Evolutionary conservation across 164 flowering plant genomes (phyloP).

Genomic region (Taxillus chinensis): DNA sequence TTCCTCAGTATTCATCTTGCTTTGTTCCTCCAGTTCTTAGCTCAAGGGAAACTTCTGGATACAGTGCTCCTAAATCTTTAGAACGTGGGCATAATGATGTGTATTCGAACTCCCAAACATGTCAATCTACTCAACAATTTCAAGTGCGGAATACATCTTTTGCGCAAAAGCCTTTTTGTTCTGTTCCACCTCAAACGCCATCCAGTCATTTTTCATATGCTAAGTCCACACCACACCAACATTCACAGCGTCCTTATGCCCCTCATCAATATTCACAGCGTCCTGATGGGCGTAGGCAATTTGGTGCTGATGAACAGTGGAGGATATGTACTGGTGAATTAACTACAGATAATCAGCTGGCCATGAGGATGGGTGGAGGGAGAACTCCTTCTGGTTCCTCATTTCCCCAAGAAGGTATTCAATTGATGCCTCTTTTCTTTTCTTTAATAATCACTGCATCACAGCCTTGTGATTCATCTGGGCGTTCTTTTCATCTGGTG

Average conservation of each 20-base stretch:
- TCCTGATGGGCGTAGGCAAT: slow-evolving; percentile 26
- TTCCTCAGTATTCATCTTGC: slow-evolving; percentile 37
- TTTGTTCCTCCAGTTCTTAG: slow-evolving; percentile 24
- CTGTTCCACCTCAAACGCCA: slow-evolving; percentile 24
- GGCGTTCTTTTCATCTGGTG: background rate
- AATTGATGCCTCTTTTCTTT: background rate
- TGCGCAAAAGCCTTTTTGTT: slow-evolving; percentile 28
- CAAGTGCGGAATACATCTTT: slow-evolving; percentile 34
- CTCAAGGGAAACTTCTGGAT: slow-evolving; percentile 37
- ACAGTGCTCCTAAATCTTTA: slow-evolving; percentile 44
- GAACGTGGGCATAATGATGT: slow-evolving; percentile 37
- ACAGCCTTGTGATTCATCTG: background rate
- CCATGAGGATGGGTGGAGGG: slow-evolving; percentile 4
- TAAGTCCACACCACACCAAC: slow-evolving; percentile 39
- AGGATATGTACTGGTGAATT: background rate
- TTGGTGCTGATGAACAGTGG: background rate
- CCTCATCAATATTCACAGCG: slow-evolving; percentile 34
- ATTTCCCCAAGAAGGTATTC: slow-evolving; percentile 60
- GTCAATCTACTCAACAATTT: slow-evolving; percentile 45
- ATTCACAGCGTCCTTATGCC: slow-evolving; percentile 44
- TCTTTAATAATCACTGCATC: background rate
- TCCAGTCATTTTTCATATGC: slow-evolving; percentile 43
- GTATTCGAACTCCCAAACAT: slow-evolving; percentile 34
- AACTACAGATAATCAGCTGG: background rate
- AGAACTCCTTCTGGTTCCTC: slow-evolving; percentile 40